Base-by-base conservation (phyloP, 2,329 filamentous ascomycete species). In the Arthrobotrys sinensis region DNA sequence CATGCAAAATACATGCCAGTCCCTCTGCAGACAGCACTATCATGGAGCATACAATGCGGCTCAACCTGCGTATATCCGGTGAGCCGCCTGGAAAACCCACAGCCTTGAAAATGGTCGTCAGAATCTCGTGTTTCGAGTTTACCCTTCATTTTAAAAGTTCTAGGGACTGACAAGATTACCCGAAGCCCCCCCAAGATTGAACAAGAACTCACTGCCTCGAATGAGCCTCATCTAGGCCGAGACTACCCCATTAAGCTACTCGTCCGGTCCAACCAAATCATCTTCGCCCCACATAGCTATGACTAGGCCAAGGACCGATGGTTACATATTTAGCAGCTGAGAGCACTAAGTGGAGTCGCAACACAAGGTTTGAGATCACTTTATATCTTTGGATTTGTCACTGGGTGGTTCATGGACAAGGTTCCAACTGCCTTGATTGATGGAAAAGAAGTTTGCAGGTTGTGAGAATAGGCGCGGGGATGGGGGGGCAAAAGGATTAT, bases 251-350 rank as follows among this genome's bases (percentile, higher is more conserved):
- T 55, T 16, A 19, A 45, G 36, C 14, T 46, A 10, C 36, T 32
- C 8, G 36, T 28, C 43, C 40, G 24, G 11, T 10, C 68, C 57
- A 64, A 65, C 68, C 57, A 65, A 40, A 21, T 14, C 7, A 21
- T 21, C 45, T 2, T 48, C n/a, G 16, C 52, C 46, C 24, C 68
- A 65, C 50, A 53, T n/a, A 62, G 32, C 28, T 57, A 66, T 48
- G 28, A 36, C 28, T 21, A 43, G 24, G 69, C 69, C 69, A 73
- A 73, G 69, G 43, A 34, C 38, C 62, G 19, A 32, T 14, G 19
- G 60, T 60, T 66, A 45, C 70, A 75, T 66, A 75, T 62, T 75
- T 66, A 75, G 70, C 46, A 75, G 52, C 62, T 24, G 16, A 57
- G 8, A 34, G 50, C 32, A 24, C 38, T 1, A 28, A 38, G 70